Base-by-base conservation (phyloP, 2,329 filamentous ascomycete species). In the Leptosphaerulina australis region DNA sequence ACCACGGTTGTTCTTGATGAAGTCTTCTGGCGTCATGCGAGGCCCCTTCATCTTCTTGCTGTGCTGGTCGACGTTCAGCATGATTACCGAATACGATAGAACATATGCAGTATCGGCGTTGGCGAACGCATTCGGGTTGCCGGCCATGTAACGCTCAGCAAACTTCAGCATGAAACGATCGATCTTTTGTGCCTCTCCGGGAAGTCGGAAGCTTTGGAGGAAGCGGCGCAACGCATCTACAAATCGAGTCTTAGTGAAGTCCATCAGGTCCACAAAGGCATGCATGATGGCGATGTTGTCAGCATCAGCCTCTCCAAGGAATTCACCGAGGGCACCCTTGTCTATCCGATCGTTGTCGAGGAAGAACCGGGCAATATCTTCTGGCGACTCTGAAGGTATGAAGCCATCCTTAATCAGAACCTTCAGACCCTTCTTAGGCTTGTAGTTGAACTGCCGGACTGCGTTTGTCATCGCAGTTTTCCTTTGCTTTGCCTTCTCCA, bases 91-190 rank as follows among this genome's bases (percentile, higher is more conserved):
- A 74, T 99, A 99, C 0, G 91, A 88, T 28, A 99, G 79, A 7
- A 99, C 91, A 62, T 99, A 99, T 11, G 94, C 93, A 0, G 95
- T 99, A 70, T 99, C 95, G 2, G 94, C 95, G 66, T 97, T 99
- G 26, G 94, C 94, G 73, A 96, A 99, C 1, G 94, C 93, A 67
- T 96, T 96, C 0, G 94, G 94, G 62, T 99, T 99, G 22, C 92
- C 92, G 53, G 87, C 88, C 41, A 96, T 89, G 71, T 99, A 99
- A 53, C 93, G 87, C 73, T 97, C 93, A 8, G 94, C 94, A 75
- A 97, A 99, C 72, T 99, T 99, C 60, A 99, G 79, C 94, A 99
- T 97, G 75, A 97, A 96, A 37, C 94, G 90, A 84, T 99, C 94
- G 60, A 99, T 99, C 78, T 99, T 99, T 70, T 99, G 94, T 0